Conservation (phyloP, 352 stramenopile species). For the Globisporangium rhizosaccharum region DNA sequence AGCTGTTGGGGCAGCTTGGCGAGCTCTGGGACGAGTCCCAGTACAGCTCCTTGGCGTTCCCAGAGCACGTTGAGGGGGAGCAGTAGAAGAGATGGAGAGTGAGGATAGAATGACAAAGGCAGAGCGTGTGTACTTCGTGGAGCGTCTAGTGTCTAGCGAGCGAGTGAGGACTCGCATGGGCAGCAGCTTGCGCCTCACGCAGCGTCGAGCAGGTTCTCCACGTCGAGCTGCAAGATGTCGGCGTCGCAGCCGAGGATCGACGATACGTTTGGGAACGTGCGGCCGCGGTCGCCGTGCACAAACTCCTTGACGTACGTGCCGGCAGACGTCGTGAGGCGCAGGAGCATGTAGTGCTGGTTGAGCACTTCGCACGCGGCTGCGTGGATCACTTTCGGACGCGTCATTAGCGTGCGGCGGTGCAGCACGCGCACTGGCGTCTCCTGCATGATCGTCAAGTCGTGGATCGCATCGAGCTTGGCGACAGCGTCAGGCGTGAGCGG, state of each 20-base stretch:
- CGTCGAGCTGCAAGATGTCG: slow-evolving; percentile 98
- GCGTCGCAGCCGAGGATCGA: slow-evolving; percentile 86
- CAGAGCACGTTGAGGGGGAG: slow-evolving; percentile 12
- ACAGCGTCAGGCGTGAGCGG: slow-evolving; percentile 48
- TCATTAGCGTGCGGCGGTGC: slow-evolving; percentile 94
- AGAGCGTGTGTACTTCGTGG: background rate
- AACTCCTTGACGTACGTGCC: slow-evolving; percentile 99
- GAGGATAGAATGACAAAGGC: background rate
- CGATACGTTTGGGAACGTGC: slow-evolving; percentile 94
- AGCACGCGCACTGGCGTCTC: slow-evolving; percentile 97
- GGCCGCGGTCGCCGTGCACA: slow-evolving; percentile 96
- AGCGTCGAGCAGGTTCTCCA: slow-evolving; percentile 84
- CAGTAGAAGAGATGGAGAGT: background rate
- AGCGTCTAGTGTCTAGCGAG: background rate
- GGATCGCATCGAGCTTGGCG: slow-evolving; percentile 71
- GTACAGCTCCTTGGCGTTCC: slow-evolving; percentile 72
- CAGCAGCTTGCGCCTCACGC: slow-evolving; percentile 16
- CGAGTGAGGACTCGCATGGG: no score
- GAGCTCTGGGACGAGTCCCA: slow-evolving; percentile 81
- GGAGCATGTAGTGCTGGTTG: slow-evolving; percentile 96
- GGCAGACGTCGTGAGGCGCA: slow-evolving; percentile 93
- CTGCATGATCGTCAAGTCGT: slow-evolving; percentile 91
- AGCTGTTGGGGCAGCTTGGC: slow-evolving; percentile 57
- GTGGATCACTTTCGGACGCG: slow-evolving; percentile 89
- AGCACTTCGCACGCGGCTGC: slow-evolving; percentile 82